Evolutionary conservation across 192 early-diverging fungal genomes (phyloP), one percentile per base, ranked within the genome.

Genomic region (Linderina pennispora): DNA sequence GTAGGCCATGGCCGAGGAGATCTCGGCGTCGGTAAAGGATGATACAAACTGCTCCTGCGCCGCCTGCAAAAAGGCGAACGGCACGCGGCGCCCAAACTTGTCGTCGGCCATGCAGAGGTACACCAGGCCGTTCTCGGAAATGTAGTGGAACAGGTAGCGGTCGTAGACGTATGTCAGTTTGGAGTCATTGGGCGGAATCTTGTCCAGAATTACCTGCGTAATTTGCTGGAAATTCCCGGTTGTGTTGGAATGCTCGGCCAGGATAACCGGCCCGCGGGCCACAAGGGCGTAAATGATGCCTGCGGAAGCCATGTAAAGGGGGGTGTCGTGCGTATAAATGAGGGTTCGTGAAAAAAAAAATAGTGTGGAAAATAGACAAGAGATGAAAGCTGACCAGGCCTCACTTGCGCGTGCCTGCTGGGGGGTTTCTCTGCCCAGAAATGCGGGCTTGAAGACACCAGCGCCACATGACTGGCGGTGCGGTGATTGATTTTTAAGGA

Each of bases 121-220:
- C 5, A 85, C 87, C 32, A 90, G 55, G 11, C 84, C 84, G 67
- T 80, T 77, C 52, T 82, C 76, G 45, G 78, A 82, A 40, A 93
- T 87, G 58, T 91, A 89, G 63, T 96, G 92, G 65, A 96, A 96
- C 8, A 93, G 79, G 55, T 87, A 91, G 64, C 89, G 85, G 71
- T 95, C 92, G 59, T 92, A 93, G 20, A 91, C 88, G 56, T 91
- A 95, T 3, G 92, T 91, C 38, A 95, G 68, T 56, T 92, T 91
- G 23, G 87, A 87, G 65, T 95, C 86, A 59, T 87, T 89, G 22
- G 89, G 84, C 6, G 91, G 88, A 25, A 96, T 88, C 57, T 90
- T 90, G 42, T 85, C 87, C 11, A 93, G 77, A 46, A 96, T 92
- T 19, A 84, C 85, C 51, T 91, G 85, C 16, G 86, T 89, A 37